A percentile compares a stretch with the other conserved stretches of the same genome.
Conservation (phyloP, 1,284 basidiomycete genomes). For the Cryptococcus hybrid region DNA sequence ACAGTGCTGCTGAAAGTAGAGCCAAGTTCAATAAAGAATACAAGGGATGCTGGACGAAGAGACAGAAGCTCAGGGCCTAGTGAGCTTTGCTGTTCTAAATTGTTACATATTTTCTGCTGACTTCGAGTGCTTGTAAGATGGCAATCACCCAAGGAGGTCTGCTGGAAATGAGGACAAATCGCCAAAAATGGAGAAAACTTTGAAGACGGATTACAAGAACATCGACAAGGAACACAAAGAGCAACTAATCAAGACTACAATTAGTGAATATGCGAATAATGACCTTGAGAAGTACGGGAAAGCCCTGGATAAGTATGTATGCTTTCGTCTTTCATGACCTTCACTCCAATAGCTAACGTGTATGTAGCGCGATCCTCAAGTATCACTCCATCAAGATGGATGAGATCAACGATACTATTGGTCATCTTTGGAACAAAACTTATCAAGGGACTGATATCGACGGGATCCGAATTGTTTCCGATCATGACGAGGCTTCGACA, state of each 20-base stretch:
- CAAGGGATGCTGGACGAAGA: conserved; percentile 60
- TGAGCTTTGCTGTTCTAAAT: conserved; percentile 45
- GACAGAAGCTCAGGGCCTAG: conserved; percentile 58
- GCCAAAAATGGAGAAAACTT: conserved; percentile 67
- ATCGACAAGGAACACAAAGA: conserved; percentile 81
- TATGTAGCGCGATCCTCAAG: conserved; percentile 86
- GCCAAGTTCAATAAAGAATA: conserved; percentile 82
- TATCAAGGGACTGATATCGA: conserved; percentile 99
- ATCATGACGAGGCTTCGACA: conserved; percentile 72
- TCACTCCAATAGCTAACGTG: background rate
- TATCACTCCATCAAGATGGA: conserved; percentile 99
- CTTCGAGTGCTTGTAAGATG: background rate
- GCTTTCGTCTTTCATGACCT: background rate
- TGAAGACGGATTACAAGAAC: conserved; percentile 79
- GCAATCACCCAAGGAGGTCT: conserved; percentile 61
- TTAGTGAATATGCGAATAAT: conserved; percentile 90
- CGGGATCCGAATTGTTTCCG: conserved; percentile 92
- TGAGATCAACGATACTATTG: conserved; percentile 97
- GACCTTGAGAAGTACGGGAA: conserved; percentile 97
- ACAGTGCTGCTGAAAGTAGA: conserved; percentile 73
- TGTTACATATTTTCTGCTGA: background rate
- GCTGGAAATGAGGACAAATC: conserved; percentile 67
- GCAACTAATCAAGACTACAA: conserved; percentile 93
- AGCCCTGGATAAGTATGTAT: conserved; percentile 83
- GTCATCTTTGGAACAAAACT: conserved; percentile 96